phyloP scores from a whole-genome alignment of 108 stramenopile genomes.

The Discostella pseudostelligera region DNA sequence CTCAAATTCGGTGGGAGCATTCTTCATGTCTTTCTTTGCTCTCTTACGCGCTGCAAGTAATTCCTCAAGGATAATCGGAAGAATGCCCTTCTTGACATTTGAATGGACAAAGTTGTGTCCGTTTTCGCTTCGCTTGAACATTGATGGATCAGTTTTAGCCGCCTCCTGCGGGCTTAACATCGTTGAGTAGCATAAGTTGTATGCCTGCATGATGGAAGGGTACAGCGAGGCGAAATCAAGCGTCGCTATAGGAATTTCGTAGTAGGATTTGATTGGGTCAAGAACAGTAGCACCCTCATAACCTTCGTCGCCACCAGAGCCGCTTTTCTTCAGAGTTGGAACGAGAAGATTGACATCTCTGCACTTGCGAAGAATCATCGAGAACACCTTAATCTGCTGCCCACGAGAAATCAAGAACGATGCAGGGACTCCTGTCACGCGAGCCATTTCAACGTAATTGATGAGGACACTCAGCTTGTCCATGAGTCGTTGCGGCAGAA shows the following conservation, averaged over 20 bases:
- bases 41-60: slow-evolving; percentile 92
- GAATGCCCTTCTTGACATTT: slow-evolving; percentile 92
- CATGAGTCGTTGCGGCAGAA: slow-evolving; percentile 94
- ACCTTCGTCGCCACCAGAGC: slow-evolving; percentile 68
- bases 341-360: slow-evolving; percentile 87
- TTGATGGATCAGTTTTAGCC: slow-evolving; percentile 55
- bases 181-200: slow-evolving; percentile 99
- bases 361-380: slow-evolving; percentile 97
- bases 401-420: slow-evolving; percentile 94
- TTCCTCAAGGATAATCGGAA: slow-evolving; percentile 93
- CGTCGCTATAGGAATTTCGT: slow-evolving; percentile 98
- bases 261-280: slow-evolving; percentile 97
- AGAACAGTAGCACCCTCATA: slow-evolving; percentile 99
- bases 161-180: slow-evolving; percentile 81
- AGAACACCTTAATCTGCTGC: slow-evolving; percentile 99
- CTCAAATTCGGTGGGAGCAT: slow-evolving; percentile 96
- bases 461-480: slow-evolving; percentile 96
- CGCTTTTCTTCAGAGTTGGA: slow-evolving; percentile 87
- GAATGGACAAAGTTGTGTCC: slow-evolving; percentile 92
- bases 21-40: slow-evolving; percentile 99
- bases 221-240: slow-evolving; percentile 99
- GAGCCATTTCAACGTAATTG: slow-evolving; percentile 99
- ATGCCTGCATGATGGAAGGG: slow-evolving; percentile 99
- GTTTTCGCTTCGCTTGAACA: slow-evolving; percentile 89
- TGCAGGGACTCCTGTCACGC: slow-evolving; percentile 98